Evolutionary conservation across 2,329 filamentous ascomycete species (phyloP).

Genomic region (Microcyclospora pomicola): DNA sequence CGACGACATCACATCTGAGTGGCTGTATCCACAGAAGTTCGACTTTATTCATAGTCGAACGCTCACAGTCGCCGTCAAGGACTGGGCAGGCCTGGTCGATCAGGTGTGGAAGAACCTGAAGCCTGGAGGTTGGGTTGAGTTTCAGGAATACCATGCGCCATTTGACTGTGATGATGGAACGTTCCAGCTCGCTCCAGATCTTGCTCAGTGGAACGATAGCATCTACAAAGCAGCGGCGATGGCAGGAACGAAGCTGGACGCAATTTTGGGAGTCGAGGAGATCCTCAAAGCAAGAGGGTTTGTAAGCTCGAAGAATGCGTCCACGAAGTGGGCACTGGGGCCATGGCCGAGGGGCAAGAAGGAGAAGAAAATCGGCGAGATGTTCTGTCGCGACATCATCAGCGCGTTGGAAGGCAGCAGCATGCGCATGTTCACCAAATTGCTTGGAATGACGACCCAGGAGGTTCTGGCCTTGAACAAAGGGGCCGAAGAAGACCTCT

Average conservation of each 20-base stretch:
- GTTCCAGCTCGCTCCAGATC: not conserved
- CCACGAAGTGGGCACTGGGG: constrained; percentile 3
- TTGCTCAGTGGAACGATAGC: constrained; percentile 1
- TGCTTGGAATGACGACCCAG: constrained; percentile 4
- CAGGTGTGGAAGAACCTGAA: constrained; percentile 5
- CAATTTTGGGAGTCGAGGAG: not conserved
- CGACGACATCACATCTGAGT: constrained; percentile 31
- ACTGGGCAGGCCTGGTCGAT: constrained; percentile 21
- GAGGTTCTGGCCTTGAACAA: constrained; percentile 2
- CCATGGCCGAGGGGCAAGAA: constrained; percentile 3
- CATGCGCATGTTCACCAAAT: constrained; percentile 5
- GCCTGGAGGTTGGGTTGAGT: constrained; percentile 7
- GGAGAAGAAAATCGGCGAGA: constrained; percentile 4
- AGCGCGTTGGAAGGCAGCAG: constrained; percentile 4
- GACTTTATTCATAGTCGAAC: constrained; percentile 31
- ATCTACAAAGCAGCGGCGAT: constrained; percentile 1
- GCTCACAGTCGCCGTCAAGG: constrained; percentile 31
- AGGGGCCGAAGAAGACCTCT: constrained; percentile 4
- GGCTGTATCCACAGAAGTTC: constrained; percentile 25
- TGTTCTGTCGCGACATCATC: constrained; percentile 2
- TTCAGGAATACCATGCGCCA: constrained; percentile 4
- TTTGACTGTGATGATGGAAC: constrained; percentile 5
- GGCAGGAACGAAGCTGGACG: constrained; percentile 1
- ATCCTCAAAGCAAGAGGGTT: constrained; percentile 2
- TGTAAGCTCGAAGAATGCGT: not conserved